Evolutionary conservation across 768 basidiomycete species (phyloP), one percentile per base, ranked within the genome.

Genomic region (Zangia roseola): DNA sequence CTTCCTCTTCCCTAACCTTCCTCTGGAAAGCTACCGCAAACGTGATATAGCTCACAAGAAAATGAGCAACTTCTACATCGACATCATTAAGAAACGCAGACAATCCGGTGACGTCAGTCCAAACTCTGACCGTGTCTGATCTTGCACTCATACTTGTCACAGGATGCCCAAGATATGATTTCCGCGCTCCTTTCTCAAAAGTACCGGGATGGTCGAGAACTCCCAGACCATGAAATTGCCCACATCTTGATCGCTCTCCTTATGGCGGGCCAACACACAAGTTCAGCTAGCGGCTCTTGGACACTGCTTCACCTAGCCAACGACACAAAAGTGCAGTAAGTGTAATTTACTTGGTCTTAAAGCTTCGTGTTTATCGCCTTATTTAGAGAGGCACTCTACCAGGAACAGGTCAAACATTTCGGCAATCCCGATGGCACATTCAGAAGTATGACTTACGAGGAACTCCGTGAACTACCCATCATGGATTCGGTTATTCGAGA

Each of bases 241-340:
- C 97, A 98, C 65, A 94, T 99, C 64, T 84, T 99, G 87, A 99
- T 97, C 61, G 97, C 97, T 14, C 81, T 99, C 39, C 84, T 99
- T 55, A 98, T 99, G 97, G 97, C 97, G 37, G 97, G 97, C 33
- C 97, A 99, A 72, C 97, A 99, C 71, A 99, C 97, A 0, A 91
- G 89, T 59, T 97, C 97, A 13, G 86, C 97, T 2, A 87, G 91
- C 19, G 84, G 84, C 26, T 86, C 93, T 10, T 99, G 97, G 97
- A 66, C 85, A 14, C 75, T 98, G 33, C 80, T 97, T 36, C 92
- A 97, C 62, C 67, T 98, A 25, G 95, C 94, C 24, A 73, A 81
- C 54, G 79, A 84, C 40, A 80, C 79, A 1, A 82, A 88, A 21
- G 60, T 94, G 52, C 83, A 81, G 91, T 94, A 63, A 60, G 86